A percentile compares a stretch with the other conserved stretches of the same genome.
phyloP scores from a whole-genome alignment of 2,329 filamentous ascomycete genomes.

The Pyrenochaeta sp. region DNA sequence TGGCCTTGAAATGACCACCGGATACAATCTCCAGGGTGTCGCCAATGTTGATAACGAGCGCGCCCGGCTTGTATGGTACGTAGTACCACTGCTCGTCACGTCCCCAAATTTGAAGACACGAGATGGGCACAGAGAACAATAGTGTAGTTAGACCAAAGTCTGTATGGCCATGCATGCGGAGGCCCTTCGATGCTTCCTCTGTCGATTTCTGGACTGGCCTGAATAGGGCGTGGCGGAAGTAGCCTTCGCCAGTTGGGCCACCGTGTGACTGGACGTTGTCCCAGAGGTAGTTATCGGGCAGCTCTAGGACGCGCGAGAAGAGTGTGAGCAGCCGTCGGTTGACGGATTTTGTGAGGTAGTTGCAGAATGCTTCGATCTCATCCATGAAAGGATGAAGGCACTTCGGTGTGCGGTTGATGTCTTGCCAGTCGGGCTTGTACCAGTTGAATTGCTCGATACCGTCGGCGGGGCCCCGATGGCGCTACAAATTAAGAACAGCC shows the following conservation, averaged over 20 bases:
- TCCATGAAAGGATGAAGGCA: constrained; percentile 61
- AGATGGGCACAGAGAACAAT: constrained; percentile 34
- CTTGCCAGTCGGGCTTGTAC: constrained; percentile 59
- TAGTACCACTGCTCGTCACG: constrained; percentile 36
- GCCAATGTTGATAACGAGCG: constrained; percentile 38
- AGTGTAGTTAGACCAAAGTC: constrained; percentile 38
- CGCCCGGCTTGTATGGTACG: constrained; percentile 35
- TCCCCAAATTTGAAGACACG: constrained; percentile 37
- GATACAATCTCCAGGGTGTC: constrained; percentile 54
- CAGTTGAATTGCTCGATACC: constrained; percentile 66
- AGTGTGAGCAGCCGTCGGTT: constrained; percentile 50
- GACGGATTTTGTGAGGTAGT: constrained; percentile 59
- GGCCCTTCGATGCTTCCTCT: constrained; percentile 33
- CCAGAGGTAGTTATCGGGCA: constrained; percentile 35
- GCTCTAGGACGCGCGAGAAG: constrained; percentile 33
- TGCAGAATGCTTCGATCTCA: constrained; percentile 57
- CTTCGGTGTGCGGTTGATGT: constrained; percentile 54
- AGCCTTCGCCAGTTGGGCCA: constrained; percentile 32
- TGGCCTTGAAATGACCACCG: constrained; percentile 59
- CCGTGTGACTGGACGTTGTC: constrained; percentile 33
- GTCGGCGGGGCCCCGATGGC: constrained; percentile 54
- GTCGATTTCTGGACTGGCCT: constrained; percentile 32
- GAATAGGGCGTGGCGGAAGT: constrained; percentile 36
- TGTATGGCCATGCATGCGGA: constrained; percentile 45
- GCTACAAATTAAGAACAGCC: constrained; percentile 7